A percentile compares a stretch with the other conserved stretches of the same genome.
These are phyloP conservation scores for Bryoglossum gracile DNA, from an alignment of 495 filamentous ascomycete genomes.

Conservation along the genomic window DNA sequence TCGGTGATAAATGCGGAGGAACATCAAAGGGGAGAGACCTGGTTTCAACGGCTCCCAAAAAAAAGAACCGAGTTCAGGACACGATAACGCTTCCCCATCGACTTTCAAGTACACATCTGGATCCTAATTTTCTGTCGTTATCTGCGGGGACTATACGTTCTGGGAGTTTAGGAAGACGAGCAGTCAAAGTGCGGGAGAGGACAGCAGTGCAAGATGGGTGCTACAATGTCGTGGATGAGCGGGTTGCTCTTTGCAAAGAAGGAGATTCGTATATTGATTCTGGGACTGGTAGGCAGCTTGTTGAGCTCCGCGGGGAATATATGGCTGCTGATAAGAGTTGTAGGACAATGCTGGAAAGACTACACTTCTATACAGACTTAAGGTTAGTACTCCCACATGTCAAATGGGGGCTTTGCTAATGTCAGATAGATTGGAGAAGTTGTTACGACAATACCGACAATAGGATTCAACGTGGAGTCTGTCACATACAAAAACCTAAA, in stretches of 20 bases:
- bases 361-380: conserved; percentile 89
- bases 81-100: not conserved
- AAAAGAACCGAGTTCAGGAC: not conserved
- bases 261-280: conserved; percentile 92
- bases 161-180: not conserved
- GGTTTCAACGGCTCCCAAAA: not conserved
- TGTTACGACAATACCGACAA: conserved; percentile 97
- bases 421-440: conserved; percentile 82
- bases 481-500: conserved; percentile 96
- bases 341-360: conserved; percentile 99
- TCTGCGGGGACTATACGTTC: too few species aligned
- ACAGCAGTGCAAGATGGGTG: conserved; percentile 58
- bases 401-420: conserved; percentile 10
- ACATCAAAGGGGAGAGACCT: not conserved
- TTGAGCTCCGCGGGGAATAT: conserved; percentile 2
- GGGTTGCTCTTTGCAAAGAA: conserved; percentile 82
- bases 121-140: too few species aligned
- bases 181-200: not conserved
- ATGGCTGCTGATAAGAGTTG: not conserved
- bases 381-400: conserved; percentile 47
- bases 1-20: not conserved
- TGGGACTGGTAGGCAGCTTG: conserved; percentile 69
- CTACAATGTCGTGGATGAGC: conserved; percentile 68
- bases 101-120: too few species aligned
- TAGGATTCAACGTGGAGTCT: conserved; percentile 98